Evolutionary conservation across 441 rosid species (phyloP), one percentile per base, ranked within the genome.

Genomic region (Metrosideros polymorpha): DNA sequence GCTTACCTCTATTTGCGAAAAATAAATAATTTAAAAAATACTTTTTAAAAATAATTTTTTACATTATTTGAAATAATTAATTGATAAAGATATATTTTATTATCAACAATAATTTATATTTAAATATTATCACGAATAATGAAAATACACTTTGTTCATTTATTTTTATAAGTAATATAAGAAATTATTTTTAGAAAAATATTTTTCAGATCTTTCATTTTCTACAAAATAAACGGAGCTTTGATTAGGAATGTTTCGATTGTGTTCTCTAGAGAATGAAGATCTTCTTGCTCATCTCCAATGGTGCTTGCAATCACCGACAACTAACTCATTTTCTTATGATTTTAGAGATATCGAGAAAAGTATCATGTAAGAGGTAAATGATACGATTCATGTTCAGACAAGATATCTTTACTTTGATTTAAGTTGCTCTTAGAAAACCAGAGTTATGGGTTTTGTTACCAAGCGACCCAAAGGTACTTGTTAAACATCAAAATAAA

Each of bases 151-250:
- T 66, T 66, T 1, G 2, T 35, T 17, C 2, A 15, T 0, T 63
- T 0, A 32, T 32, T 66, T 32, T 19, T 66, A 0, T 4, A 35
- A 1, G 1, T 10, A 1, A 35, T 35, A 4, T 5, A 0, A 66
- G 0, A 0, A 19, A 35, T 63, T 0, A 63, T 32, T 19, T 66
- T 4, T 32, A 32, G 0, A 0, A 4, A 63, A 32, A 0, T 10
- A 0, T 0, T 32, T 32, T 63, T 1, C 1, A 8, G 32, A 32
- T 1, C 0, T 18, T 32, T 66, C 0, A 18, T 19, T 2, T 18
- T 18, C 0, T 0, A 0, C 1, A 3, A 4, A 63, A 18, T 0
- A 9, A 35, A 63, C 0, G 2, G 9, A 5, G 3, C 0, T 66
- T 35, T 9, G 19, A 5, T 66, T 35, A 66, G 3, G 1, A 35